Percentiles rank a stretch among this genome's conserved stretches.
These are phyloP conservation scores for Chloridella minuta DNA, from an alignment of 352 stramenopile species.

Conservation along the genomic window DNA sequence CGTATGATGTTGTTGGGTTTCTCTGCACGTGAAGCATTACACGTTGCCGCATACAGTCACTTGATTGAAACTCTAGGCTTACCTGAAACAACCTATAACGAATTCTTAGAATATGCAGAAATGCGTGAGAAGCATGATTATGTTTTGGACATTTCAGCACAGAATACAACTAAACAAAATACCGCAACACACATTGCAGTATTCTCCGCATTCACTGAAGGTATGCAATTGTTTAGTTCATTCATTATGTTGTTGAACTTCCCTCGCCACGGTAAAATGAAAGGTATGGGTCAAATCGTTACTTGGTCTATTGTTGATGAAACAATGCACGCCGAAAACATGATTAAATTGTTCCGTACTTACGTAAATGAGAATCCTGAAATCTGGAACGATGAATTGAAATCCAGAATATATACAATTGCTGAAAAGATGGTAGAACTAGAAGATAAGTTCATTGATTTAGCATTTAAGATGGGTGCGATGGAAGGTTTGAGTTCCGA, in stretches of 20 bases:
- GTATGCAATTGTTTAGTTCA: not conserved
- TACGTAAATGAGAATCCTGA: not conserved
- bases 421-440: not conserved
- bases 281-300: not conserved
- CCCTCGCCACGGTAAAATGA: not conserved
- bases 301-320: not conserved
- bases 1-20: not conserved
- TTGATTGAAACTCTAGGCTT: not conserved
- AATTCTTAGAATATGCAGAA: not conserved
- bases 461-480: not conserved
- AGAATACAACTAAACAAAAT: not conserved
- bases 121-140: not conserved
- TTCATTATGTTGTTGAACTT: slow-evolving; percentile 8
- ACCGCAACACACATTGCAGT: not conserved
- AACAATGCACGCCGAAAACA: not conserved
- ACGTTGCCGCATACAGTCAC: not conserved
- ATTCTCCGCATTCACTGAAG: not conserved
- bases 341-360: not conserved
- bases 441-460: not conserved
- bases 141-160: not conserved
- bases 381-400: not conserved
- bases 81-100: not conserved
- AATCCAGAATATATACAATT: not conserved
- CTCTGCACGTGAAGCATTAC: not conserved
- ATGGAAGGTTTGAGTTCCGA: not conserved